phyloP scores from a whole-genome alignment of 2,329 filamentous ascomycete genomes.

The Colletotrichum sp. region DNA sequence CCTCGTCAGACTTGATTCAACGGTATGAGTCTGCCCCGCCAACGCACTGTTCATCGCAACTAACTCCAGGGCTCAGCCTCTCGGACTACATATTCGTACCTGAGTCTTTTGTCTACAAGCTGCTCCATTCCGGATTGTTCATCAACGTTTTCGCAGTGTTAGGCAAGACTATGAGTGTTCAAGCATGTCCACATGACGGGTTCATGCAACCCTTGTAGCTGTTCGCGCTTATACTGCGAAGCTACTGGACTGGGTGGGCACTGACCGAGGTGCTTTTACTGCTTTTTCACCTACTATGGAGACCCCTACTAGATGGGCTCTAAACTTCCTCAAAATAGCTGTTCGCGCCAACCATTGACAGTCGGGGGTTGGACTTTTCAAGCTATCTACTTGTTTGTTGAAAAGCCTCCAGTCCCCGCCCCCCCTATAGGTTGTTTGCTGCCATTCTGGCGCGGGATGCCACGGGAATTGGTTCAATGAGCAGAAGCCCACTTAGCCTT shows the following conservation, averaged over 20 bases:
- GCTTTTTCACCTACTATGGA: too few relatives aligned
- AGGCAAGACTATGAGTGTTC: neutral
- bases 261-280: too few relatives aligned
- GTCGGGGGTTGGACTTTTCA: neutral
- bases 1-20: neutral
- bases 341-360: neutral
- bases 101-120: neutral
- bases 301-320: too few relatives aligned
- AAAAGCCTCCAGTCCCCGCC: neutral
- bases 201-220: neutral
- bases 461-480: neutral
- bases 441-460: neutral
- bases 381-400: neutral
- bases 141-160: neutral
- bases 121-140: neutral
- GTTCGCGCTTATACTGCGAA: neutral
- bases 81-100: neutral
- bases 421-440: neutral
- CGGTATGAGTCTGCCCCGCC: neutral
- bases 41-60: neutral
- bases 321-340: neutral
- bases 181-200: neutral
- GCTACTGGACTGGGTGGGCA: too few relatives aligned
- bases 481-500: neutral
- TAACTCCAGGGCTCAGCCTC: neutral